Evolutionary conservation across 495 filamentous ascomycete species (phyloP).

Genomic region (Tuber aestivum): DNA sequence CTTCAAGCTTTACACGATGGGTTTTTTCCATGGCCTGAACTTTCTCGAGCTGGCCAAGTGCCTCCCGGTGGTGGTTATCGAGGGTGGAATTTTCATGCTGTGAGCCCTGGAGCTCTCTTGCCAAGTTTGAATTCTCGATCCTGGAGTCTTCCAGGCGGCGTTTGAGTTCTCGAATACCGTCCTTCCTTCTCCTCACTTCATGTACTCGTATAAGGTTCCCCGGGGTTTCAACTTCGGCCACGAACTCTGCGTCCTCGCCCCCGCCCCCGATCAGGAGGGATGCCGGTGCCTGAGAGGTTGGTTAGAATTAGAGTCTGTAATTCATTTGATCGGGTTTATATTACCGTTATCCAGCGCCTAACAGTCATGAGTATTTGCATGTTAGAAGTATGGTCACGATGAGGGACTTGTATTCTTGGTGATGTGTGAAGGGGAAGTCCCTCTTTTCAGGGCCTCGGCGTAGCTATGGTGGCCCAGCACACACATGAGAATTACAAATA

Average conservation of each 20-base stretch:
- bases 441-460: no score
- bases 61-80: background rate
- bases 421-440: background rate
- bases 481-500: background rate
- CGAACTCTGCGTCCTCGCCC: background rate
- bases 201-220: no score
- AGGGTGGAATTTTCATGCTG: background rate
- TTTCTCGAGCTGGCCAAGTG: background rate
- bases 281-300: no score
- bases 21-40: background rate
- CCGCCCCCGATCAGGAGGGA: no score
- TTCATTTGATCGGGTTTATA: background rate
- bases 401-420: background rate
- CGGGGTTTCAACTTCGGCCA: background rate
- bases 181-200: background rate
- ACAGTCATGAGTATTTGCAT: background rate
- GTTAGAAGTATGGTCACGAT: background rate
- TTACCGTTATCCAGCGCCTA: background rate
- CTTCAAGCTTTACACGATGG: rapidly evolving
- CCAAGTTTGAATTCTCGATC: background rate
- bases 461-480: no score
- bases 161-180: background rate
- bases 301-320: background rate
- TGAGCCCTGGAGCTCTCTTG: background rate
- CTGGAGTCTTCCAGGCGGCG: background rate